Percentiles rank a stretch among this genome's conserved stretches.
phyloP scores from a whole-genome alignment of 2,329 filamentous ascomycete genomes.

The Byssothecium circinans region DNA sequence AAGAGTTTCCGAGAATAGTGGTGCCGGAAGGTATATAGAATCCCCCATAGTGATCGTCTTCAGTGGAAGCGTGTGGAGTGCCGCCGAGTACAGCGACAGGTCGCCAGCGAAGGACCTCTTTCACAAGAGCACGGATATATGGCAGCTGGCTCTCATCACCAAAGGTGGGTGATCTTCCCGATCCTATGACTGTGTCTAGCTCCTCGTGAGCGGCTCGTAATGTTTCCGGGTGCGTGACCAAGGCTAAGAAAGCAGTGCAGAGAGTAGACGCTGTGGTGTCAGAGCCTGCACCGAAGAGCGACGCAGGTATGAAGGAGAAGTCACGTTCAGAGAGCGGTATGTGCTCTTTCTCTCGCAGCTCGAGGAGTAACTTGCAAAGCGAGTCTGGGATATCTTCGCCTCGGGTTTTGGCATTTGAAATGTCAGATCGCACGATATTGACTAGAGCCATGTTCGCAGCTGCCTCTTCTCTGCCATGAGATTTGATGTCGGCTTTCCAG shows the following conservation, averaged over 20 bases:
- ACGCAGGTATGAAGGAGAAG: conserved; percentile 49
- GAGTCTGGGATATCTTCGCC: conserved; percentile 44
- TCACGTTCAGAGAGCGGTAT: conserved; percentile 46
- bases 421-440: conserved; percentile 45
- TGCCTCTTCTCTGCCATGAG: conserved; percentile 42
- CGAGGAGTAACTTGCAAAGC: conserved; percentile 49
- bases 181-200: conserved; percentile 41
- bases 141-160: conserved; percentile 43
- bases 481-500: conserved; percentile 52
- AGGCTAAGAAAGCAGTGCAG: conserved; percentile 53
- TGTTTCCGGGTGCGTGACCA: conserved; percentile 51
- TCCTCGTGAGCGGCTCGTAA: conserved; percentile 49
- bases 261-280: conserved; percentile 56
- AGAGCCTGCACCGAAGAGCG: conserved; percentile 53
- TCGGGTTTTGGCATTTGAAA: conserved; percentile 40
- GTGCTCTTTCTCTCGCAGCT: conserved; percentile 44
- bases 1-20: conserved; percentile 49
- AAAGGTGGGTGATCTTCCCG: conserved; percentile 36
- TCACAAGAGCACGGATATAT: conserved; percentile 44
- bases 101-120: conserved; percentile 41
- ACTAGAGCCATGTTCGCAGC: conserved; percentile 48
- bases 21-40: conserved; percentile 55
- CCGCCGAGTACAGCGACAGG: conserved; percentile 48
- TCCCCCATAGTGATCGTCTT: conserved; percentile 54
- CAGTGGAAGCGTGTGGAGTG: conserved; percentile 52